A percentile compares a stretch with the other conserved stretches of the same genome.
Evolutionary conservation across 1,139 yeast species (phyloP).

Genomic region (Spathaspora sp.): DNA sequence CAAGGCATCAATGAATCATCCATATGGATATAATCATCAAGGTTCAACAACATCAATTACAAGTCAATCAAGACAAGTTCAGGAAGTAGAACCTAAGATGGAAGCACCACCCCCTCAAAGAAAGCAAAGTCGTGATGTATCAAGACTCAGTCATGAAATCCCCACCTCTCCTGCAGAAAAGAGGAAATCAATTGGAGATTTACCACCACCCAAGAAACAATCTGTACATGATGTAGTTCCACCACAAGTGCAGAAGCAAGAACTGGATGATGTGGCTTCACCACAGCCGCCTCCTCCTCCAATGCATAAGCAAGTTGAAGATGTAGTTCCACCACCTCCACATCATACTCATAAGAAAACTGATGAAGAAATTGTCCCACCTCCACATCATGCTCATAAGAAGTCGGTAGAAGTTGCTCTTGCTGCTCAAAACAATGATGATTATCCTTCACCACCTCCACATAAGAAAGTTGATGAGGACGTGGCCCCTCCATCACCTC

Average conservation of each 20-base stretch:
- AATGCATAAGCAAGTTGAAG: not conserved
- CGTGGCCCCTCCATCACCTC: not conserved
- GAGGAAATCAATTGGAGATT: not conserved
- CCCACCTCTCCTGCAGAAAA: conserved; percentile 16
- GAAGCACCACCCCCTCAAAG: not conserved
- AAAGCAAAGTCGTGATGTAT: not conserved
- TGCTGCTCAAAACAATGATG: too few species aligned
- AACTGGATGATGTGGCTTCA: not conserved
- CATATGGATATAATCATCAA: not conserved
- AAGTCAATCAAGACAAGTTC: not conserved
- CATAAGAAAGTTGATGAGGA: not conserved
- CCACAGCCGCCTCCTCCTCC: not conserved
- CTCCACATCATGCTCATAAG: too few species aligned
- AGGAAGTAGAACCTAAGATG: not conserved
- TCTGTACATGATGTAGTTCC: conserved; percentile 3
- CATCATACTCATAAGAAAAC: not conserved
- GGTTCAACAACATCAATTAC: not conserved
- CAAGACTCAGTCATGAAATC: conserved; percentile 23
- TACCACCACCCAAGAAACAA: conserved; percentile 4
- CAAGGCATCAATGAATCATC: conserved; percentile 1
- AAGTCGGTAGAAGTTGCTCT: too few species aligned
- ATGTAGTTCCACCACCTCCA: not conserved
- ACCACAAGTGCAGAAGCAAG: conserved; percentile 1
- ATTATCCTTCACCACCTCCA: not conserved
- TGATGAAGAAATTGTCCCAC: not conserved